Base-by-base conservation (phyloP, 345 rosid genomes). In the Heritiera fomes region DNA sequence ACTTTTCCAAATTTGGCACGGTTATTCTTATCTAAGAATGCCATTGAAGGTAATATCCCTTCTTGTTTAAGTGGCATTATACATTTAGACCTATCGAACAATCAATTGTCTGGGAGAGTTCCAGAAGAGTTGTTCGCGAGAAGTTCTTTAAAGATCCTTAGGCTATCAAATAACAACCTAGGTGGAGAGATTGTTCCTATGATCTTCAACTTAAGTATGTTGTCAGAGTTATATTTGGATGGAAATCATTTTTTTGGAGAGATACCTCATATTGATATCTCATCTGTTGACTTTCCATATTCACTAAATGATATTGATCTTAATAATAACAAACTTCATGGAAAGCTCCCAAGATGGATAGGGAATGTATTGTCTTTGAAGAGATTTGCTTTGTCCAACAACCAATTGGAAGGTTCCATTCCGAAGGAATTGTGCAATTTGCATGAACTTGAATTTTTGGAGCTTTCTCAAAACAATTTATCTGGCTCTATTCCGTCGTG, bases 131-230 rank as follows among this genome's bases (percentile, higher is more conserved):
- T 82, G 3, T 40, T 67, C n/a, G 17, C 2, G 14, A 38, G 75
- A 40, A 70, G 80, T 12, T 4, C 4, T 1, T 15, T 6, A 5
- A 0, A 30, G 8, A 0, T 1, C 0, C 76, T 83, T 0, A 75
- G 2, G 18, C 38, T 86, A 17, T 83, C 85, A 6, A 56, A 77
- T 7, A 86, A 86, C 45, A 79, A 45, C 30, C 67, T 86, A 56
- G 68, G 66, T 1, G 88, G 88, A 2, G 45, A 6, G 2, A 75
- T 64, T 30, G 50, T 23, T 61, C 66, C 73, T 56, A 12, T 17
- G 17, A 7, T 63, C 0, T 30, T 47, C 10, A 11, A 12, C 28
- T 52, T 20, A 70, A 30, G 6, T 34, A 60, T 17, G 32, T 40
- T 61, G 47, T 23, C 1, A 6, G 14, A 2, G 2, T 76, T 77